Percentiles rank a stretch among this genome's conserved stretches.
Evolutionary conservation across 2,329 filamentous ascomycete genomes (phyloP).

Genomic region (Colletotrichum kahawae): DNA sequence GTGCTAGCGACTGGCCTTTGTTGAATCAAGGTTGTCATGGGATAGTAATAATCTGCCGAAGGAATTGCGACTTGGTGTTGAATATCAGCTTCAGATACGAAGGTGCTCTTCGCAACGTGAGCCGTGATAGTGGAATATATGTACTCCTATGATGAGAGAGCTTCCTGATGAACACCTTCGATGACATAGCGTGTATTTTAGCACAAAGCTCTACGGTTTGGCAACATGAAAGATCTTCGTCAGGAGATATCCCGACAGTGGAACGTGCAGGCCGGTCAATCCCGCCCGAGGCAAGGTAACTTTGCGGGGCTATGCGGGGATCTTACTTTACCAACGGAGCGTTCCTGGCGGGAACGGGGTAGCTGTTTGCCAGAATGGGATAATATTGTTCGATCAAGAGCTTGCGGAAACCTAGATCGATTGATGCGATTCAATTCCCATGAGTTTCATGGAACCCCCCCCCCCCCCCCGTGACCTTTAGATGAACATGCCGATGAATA

Average conservation of each 20-base stretch:
- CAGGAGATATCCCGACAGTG: not conserved
- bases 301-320: not conserved
- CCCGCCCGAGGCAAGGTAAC: not conserved
- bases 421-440: not conserved
- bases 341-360: not conserved
- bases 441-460: too few relatives aligned
- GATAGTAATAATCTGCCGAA: not conserved
- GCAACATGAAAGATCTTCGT: not conserved
- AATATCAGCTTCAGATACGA: not conserved
- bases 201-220: not conserved
- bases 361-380: not conserved
- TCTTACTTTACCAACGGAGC: not conserved
- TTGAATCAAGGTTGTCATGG: not conserved
- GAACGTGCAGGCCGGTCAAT: not conserved
- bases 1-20: not conserved
- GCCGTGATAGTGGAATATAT: not conserved
- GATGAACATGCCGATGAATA: not conserved
- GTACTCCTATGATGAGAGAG: not conserved
- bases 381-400: not conserved
- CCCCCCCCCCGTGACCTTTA: too few relatives aligned
- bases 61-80: not conserved
- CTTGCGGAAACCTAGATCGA: not conserved
- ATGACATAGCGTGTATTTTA: not conserved
- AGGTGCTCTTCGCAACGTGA: rapidly evolving
- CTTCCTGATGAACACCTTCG: not conserved